phyloP scores from a whole-genome alignment of 768 basidiomycete genomes.

The Phanerochaete carnosa region DNA sequence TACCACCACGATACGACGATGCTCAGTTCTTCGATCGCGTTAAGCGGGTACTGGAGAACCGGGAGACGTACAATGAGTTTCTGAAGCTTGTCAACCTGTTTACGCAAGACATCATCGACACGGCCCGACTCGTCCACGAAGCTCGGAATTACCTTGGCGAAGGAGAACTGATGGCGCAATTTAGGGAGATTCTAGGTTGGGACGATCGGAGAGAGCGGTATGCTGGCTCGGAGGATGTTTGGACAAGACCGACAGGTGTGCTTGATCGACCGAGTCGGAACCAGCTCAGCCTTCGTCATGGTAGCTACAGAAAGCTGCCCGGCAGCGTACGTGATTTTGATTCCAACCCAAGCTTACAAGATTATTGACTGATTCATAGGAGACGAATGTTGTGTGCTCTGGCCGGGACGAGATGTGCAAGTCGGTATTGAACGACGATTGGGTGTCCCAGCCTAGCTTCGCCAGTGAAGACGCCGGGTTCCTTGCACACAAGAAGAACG shows the following conservation, averaged over 20 bases:
- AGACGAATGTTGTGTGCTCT: conserved; percentile 83
- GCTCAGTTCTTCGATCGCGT: conserved; percentile 92
- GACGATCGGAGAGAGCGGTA: conserved; percentile 59
- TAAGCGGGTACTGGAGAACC: conserved; percentile 63
- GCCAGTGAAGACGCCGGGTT: conserved; percentile 93
- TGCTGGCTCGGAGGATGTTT: conserved; percentile 25
- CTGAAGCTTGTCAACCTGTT: conserved; percentile 93
- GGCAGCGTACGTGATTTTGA: conserved; percentile 52
- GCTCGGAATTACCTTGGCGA: conserved; percentile 71
- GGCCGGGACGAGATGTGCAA: conserved; percentile 97
- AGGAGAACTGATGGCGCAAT: conserved; percentile 74
- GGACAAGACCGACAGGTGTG: conserved; percentile 26
- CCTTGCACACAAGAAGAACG: conserved; percentile 87
- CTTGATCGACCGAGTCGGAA: conserved; percentile 48
- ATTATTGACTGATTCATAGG: conserved; percentile 44
- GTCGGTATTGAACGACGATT: conserved; percentile 95
- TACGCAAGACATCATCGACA: conserved; percentile 91
- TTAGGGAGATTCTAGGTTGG: conserved; percentile 86
- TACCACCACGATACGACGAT: conserved; percentile 41
- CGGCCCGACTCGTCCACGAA: conserved; percentile 77
- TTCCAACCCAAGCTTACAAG: conserved; percentile 3
- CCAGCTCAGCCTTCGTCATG: conserved; percentile 71
- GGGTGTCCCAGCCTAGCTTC: conserved; percentile 97
- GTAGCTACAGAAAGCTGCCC: conserved; percentile 89
- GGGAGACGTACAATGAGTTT: conserved; percentile 90